phyloP scores from a whole-genome alignment of 768 basidiomycete genomes.

The Podaxis rugospora region DNA sequence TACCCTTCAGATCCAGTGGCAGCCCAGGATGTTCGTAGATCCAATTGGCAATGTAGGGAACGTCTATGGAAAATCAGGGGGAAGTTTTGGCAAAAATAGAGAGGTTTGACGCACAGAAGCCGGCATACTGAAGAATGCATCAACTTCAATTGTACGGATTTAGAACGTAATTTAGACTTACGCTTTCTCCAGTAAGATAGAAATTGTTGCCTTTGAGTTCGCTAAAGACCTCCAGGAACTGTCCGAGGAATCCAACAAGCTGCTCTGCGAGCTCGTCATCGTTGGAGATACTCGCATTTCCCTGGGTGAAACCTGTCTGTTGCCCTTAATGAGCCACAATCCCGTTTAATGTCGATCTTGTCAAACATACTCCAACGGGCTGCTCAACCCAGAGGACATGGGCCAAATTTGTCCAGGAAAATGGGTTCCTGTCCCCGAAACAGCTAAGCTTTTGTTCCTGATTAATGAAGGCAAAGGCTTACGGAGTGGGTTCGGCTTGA shows the following conservation, averaged over 20 bases:
- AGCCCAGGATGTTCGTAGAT: conserved; percentile 60
- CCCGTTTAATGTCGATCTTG: conserved; percentile 54
- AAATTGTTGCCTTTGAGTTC: conserved; percentile 73
- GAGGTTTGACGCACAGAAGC: conserved; percentile 54
- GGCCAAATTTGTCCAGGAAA: conserved; percentile 78
- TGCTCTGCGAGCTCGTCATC: conserved; percentile 47
- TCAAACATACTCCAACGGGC: conserved; percentile 76
- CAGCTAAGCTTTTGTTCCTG: neutral
- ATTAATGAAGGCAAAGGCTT: neutral
- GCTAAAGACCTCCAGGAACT: conserved; percentile 70
- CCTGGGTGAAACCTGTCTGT: conserved; percentile 67
- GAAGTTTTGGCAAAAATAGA: conserved; percentile 21
- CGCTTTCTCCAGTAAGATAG: conserved; percentile 71
- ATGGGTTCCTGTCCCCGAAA: conserved; percentile 39
- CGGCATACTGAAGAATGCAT: conserved; percentile 52
- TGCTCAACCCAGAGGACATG: conserved; percentile 78
- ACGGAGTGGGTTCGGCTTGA: conserved; percentile 52
- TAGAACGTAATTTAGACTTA: conserved; percentile 31
- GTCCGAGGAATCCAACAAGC: conserved; percentile 60
- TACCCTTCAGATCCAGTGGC: conserved; percentile 58
- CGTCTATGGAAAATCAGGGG: conserved; percentile 37
- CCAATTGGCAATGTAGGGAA: conserved; percentile 69
- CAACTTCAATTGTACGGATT: conserved; percentile 32
- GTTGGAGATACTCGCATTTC: conserved; percentile 55
- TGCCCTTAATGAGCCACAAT: conserved; percentile 13